A percentile compares a stretch with the other conserved stretches of the same genome.
Evolutionary conservation across 2,329 filamentous ascomycete species (phyloP).

Genomic region (Xylaria polymorpha): DNA sequence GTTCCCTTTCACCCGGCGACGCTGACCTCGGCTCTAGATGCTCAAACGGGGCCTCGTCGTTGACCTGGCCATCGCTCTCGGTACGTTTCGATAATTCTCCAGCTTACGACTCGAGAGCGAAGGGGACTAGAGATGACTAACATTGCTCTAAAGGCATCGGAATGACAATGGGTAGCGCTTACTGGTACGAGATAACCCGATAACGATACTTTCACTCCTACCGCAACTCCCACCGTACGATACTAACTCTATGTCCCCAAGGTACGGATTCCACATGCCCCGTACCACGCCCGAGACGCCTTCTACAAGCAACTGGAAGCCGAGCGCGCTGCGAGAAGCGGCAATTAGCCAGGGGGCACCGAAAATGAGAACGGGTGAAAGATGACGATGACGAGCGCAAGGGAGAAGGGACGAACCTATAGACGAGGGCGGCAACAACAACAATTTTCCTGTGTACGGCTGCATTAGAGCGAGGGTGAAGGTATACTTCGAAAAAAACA

Average conservation of each 20-base stretch:
- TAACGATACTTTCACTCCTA: constrained; percentile 1
- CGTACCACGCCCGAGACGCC: constrained; percentile 68
- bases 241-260: constrained; percentile 48
- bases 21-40: constrained; percentile 60
- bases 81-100: constrained; percentile 54
- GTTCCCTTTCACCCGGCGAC: constrained; percentile 7
- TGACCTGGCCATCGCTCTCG: constrained; percentile 66
- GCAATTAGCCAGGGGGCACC: constrained; percentile 30
- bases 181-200: constrained; percentile 61
- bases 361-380: background rate
- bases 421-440: constrained; percentile 37
- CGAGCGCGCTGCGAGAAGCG: constrained; percentile 59
- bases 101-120: background rate
- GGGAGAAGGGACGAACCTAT: constrained; percentile 26
- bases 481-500: constrained; percentile 33
- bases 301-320: constrained; percentile 70
- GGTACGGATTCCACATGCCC: constrained; percentile 73
- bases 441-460: constrained; percentile 26
- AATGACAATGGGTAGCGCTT: constrained; percentile 65
- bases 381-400: background rate
- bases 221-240: background rate
- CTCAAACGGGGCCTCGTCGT: constrained; percentile 69
- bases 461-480: constrained; percentile 36
- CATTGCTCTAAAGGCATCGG: constrained; percentile 59
- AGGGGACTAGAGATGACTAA: constrained; percentile 49